phyloP scores from a whole-genome alignment of 2,329 filamentous ascomycete species.

The Sphaerulina musiva region DNA sequence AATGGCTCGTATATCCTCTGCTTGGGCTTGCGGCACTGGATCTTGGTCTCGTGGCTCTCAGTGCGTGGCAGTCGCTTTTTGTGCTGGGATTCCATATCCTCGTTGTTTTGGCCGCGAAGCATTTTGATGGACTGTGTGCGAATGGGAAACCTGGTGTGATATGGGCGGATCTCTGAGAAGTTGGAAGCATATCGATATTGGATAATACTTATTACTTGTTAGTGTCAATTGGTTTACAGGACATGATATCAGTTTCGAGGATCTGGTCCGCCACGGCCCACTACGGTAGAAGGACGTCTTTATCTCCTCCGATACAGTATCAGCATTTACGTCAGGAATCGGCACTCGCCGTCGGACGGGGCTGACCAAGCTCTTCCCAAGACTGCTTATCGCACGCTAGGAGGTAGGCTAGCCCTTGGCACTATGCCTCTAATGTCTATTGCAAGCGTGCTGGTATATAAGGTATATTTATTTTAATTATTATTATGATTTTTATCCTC shows the following conservation, averaged over 20 bases:
- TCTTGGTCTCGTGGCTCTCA: conserved; percentile 36
- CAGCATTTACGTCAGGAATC: background rate
- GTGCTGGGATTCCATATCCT: conserved; percentile 45
- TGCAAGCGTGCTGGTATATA: no score
- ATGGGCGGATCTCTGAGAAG: conserved; percentile 16
- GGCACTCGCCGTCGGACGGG: background rate
- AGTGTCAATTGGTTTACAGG: background rate
- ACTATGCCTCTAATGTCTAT: no score
- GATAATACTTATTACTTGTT: no score
- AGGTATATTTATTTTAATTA: no score
- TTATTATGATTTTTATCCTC: no score
- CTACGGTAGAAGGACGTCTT: background rate
- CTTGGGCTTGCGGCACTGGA: conserved; percentile 64
- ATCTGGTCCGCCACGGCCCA: background rate
- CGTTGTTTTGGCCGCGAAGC: conserved; percentile 36
- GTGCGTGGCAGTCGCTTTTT: conserved; percentile 35
- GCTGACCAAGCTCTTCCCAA: background rate
- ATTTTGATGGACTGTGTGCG: conserved; percentile 17
- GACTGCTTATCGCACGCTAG: background rate
- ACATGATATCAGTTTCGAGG: background rate
- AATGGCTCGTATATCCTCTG: conserved; percentile 60
- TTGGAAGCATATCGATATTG: background rate
- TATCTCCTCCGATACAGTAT: background rate
- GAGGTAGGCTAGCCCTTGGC: no score
- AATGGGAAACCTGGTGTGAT: conserved; percentile 12